These are phyloP conservation scores for Leccinum imitatum DNA, from an alignment of 768 basidiomycete genomes.

Conservation along the genomic window DNA sequence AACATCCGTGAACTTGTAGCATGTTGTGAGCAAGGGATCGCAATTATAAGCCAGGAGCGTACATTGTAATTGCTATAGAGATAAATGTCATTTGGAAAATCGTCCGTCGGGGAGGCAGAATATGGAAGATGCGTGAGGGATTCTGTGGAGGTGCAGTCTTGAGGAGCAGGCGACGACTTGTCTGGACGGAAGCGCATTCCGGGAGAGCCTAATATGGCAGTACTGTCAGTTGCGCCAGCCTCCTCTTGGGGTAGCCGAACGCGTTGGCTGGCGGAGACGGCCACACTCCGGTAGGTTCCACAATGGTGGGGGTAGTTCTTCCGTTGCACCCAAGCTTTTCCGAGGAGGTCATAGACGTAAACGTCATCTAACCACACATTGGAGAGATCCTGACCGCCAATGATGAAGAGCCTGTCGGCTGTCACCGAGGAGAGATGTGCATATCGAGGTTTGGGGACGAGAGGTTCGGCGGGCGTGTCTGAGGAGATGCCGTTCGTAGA, in stretches of 20 bases:
- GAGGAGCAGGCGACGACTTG: slow-evolving; percentile 38
- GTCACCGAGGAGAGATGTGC: slow-evolving; percentile 92
- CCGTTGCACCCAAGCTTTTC: slow-evolving; percentile 74
- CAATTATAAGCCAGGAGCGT: slow-evolving; percentile 28
- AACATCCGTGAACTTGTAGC: slow-evolving; percentile 82
- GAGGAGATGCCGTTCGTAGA: slow-evolving; percentile 30
- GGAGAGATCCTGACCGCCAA: slow-evolving; percentile 92
- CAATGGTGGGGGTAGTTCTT: slow-evolving; percentile 89
- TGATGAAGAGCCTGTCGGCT: slow-evolving; percentile 80
- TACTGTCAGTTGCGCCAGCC: slow-evolving; percentile 38
- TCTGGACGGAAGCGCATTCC: slow-evolving; percentile 59
- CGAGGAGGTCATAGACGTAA: slow-evolving; percentile 79
- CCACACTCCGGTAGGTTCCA: slow-evolving; percentile 93
- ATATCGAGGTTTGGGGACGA: slow-evolving; percentile 83
- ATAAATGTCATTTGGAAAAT: slow-evolving; percentile 83
- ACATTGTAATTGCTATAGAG: slow-evolving; percentile 97
- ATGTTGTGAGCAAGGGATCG: slow-evolving; percentile 9
- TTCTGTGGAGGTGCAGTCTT: slow-evolving; percentile 57
- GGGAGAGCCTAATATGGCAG: slow-evolving; percentile 49
- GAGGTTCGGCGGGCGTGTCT: slow-evolving; percentile 42
- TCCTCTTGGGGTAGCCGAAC: slow-evolving; percentile 73
- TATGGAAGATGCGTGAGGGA: slow-evolving; percentile 72
- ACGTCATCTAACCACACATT: slow-evolving; percentile 95
- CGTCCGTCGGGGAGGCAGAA: slow-evolving; percentile 66
- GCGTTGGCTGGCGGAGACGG: slow-evolving; percentile 67